phyloP scores from a whole-genome alignment of 1,284 basidiomycete genomes.

The Hemileia vastatrix region DNA sequence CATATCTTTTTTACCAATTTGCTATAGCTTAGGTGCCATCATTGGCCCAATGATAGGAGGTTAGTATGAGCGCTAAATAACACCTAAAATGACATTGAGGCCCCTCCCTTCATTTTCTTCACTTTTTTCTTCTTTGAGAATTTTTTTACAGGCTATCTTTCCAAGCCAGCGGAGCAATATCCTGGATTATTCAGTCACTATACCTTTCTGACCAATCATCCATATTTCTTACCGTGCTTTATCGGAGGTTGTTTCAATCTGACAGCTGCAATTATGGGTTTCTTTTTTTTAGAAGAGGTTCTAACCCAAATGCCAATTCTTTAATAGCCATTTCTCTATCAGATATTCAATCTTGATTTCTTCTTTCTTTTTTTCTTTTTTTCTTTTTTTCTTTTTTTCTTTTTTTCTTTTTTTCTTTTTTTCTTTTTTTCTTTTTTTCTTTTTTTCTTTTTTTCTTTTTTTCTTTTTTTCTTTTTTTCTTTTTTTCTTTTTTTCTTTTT shows the following conservation, averaged over 20 bases:
- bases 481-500: neutral
- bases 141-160: slow-evolving; percentile 10
- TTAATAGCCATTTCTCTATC: neutral
- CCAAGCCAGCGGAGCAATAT: slow-evolving; percentile 17
- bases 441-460: neutral
- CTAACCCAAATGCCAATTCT: slow-evolving; percentile 6
- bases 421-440: neutral
- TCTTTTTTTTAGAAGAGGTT: too few relatives aligned
- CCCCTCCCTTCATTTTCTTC: neutral
- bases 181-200: neutral
- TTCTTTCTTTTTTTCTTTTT: neutral
- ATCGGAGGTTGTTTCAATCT: neutral
- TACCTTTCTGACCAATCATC: neutral
- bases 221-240: neutral
- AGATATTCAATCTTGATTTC: neutral
- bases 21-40: slow-evolving; percentile 4
- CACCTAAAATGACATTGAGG: neutral
- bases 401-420: neutral
- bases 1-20: neutral
- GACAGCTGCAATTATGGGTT: neutral
- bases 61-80: neutral
- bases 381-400: neutral
- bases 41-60: neutral
- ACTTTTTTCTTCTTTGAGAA: neutral
- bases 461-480: neutral